Conservation (phyloP, 345 rosid species). For the Erysimum cheiranthoides region DNA sequence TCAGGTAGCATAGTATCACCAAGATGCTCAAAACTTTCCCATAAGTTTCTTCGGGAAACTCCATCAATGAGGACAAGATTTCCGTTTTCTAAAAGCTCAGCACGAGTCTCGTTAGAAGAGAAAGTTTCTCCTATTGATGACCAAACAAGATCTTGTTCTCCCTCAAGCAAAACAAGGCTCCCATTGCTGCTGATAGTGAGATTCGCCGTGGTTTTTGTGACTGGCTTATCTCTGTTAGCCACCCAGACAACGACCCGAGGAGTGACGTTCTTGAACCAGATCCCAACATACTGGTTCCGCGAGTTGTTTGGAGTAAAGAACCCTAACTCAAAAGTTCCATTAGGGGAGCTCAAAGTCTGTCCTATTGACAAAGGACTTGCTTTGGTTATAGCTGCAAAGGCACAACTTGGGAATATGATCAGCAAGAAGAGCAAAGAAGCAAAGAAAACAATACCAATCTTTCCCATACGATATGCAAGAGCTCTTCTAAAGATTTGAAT, state of each 20-base stretch:
- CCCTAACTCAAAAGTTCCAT: conserved; percentile 46
- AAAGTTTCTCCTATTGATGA: conserved; percentile 40
- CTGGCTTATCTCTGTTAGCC: conserved; percentile 58
- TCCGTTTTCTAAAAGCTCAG: conserved; percentile 41
- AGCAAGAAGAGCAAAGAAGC: conserved; percentile 31
- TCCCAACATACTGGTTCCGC: conserved; percentile 50
- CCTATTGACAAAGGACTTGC: conserved; percentile 39
- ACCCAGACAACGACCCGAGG: conserved; percentile 53
- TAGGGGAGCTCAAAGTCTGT: conserved; percentile 41
- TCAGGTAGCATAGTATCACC: conserved; percentile 42
- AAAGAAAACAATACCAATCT: conserved; percentile 25
- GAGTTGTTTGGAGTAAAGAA: conserved; percentile 46
- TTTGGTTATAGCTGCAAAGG: conserved; percentile 41
- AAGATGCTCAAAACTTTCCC: conserved; percentile 48
- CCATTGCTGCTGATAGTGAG: conserved; percentile 42
- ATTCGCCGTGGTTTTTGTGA: conserved; percentile 38
- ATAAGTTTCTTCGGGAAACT: conserved; percentile 22
- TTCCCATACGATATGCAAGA: conserved; percentile 31
- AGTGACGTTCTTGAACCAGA: conserved; percentile 53
- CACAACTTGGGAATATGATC: conserved; percentile 27
- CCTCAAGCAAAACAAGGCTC: conserved; percentile 39
- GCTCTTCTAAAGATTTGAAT: conserved; percentile 25
- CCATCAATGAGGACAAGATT: conserved; percentile 42
- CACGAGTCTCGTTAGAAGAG: conserved; percentile 34
- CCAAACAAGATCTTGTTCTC: conserved; percentile 41